Conservation (phyloP, 306 rosid species). For the Senna tora region DNA sequence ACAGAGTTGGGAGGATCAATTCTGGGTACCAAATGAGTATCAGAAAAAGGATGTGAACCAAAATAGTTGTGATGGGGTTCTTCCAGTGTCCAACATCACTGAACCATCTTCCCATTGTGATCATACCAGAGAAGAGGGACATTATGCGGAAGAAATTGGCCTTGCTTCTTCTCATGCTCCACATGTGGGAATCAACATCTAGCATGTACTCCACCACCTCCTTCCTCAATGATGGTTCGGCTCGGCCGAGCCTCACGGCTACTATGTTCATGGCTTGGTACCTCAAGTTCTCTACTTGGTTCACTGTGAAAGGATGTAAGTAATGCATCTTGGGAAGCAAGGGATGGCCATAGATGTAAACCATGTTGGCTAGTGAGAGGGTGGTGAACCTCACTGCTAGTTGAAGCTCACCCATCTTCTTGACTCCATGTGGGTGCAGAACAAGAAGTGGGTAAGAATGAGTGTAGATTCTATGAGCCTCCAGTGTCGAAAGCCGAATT, state of each 20-base stretch:
- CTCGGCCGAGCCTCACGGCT: conserved; percentile 75
- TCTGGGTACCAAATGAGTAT: conserved; percentile 87
- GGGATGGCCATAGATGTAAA: conserved; percentile 80
- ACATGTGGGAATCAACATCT: conserved; percentile 87
- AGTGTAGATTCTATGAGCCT: conserved; percentile 76
- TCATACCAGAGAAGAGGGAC: conserved; percentile 71
- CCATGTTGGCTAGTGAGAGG: conserved; percentile 73
- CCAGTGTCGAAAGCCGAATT: conserved; percentile 82
- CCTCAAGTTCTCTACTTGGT: conserved; percentile 80
- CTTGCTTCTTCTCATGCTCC: conserved; percentile 99
- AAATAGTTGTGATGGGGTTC: conserved; percentile 73
- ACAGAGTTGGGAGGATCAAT: conserved; percentile 82
- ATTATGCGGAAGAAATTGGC: conserved; percentile 90
- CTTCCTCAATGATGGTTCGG: conserved; percentile 90
- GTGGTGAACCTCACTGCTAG: conserved; percentile 86
- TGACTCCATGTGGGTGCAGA: conserved; percentile 81
- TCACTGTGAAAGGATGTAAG: conserved; percentile 82
- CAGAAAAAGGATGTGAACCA: conserved; percentile 77
- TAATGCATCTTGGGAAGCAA: conserved; percentile 97
- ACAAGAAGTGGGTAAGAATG: conserved; percentile 82
- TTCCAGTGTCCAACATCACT: conserved; percentile 83
- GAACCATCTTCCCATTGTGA: conserved; percentile 73
- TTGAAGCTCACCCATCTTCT: conserved; percentile 95
- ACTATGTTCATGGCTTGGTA: conserved; percentile 94
- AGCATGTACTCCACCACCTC: conserved; percentile 95